phyloP scores from a whole-genome alignment of 1,284 basidiomycete genomes.

The Fomitopsis betulina region DNA sequence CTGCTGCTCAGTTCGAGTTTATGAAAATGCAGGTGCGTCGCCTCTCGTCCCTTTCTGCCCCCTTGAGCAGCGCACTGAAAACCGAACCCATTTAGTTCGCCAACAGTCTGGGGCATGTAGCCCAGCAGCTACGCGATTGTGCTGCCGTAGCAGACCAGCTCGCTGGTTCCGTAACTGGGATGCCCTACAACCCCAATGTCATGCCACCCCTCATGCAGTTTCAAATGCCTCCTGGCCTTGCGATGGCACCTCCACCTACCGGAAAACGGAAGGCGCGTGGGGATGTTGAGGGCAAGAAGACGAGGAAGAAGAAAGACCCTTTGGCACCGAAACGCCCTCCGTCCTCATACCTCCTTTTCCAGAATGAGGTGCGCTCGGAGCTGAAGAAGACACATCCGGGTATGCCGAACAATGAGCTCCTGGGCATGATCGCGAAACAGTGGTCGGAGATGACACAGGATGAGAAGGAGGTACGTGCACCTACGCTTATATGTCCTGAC shows the following conservation, averaged over 20 bases:
- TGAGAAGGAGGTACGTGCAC: slow-evolving; percentile 64
- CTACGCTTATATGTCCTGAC: background rate
- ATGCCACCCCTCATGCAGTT: slow-evolving; percentile 21
- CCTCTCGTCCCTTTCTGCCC: slow-evolving; percentile 2
- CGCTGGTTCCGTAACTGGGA: slow-evolving; percentile 22
- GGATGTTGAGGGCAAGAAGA: slow-evolving; percentile 41
- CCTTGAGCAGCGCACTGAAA: slow-evolving; percentile 3
- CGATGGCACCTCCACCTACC: slow-evolving; percentile 24
- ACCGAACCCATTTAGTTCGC: slow-evolving; percentile 39
- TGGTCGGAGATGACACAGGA: slow-evolving; percentile 71
- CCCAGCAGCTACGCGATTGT: slow-evolving; percentile 54
- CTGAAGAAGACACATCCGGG: slow-evolving; percentile 64
- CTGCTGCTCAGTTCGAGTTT: slow-evolving; percentile 38
- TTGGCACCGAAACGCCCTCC: slow-evolving; percentile 93
- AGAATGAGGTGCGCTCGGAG: slow-evolving; percentile 83
- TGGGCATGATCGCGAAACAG: slow-evolving; percentile 65
- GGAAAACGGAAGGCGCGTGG: slow-evolving; percentile 51
- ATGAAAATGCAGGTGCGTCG: slow-evolving; percentile 43
- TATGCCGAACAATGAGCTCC: slow-evolving; percentile 69
- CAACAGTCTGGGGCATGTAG: slow-evolving; percentile 46
- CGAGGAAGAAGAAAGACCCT: slow-evolving; percentile 73
- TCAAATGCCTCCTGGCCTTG: slow-evolving; percentile 14
- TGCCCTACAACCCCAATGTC: slow-evolving; percentile 16
- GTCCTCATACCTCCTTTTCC: slow-evolving; percentile 94
- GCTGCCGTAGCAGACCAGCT: slow-evolving; percentile 55